phyloP scores from a whole-genome alignment of 2,329 filamentous ascomycete genomes.

The Trichoderma harzianum region DNA sequence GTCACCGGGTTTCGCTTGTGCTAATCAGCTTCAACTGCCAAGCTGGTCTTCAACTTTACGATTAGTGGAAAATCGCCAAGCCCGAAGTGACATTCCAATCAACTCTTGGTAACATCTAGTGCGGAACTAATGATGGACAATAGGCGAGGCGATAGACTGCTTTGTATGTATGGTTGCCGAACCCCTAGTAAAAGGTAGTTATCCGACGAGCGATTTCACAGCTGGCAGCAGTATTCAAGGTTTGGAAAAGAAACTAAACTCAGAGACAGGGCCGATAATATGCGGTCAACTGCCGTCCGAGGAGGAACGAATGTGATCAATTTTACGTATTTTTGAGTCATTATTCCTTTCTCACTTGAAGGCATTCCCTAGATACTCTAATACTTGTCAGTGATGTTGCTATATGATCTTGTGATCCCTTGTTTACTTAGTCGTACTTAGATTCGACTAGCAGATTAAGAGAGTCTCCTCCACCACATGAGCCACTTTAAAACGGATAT shows the following conservation, averaged over 20 bases:
- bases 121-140: neutral
- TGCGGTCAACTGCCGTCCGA: no score
- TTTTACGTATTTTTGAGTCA: neutral
- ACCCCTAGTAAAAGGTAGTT: neutral
- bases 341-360: neutral
- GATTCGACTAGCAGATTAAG: neutral
- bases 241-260: neutral
- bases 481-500: neutral
- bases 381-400: neutral
- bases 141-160: neutral
- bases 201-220: neutral
- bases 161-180: neutral
- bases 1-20: neutral
- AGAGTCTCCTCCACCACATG: neutral
- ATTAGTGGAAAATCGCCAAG: neutral
- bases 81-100: neutral
- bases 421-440: neutral
- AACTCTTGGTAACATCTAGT: neutral
- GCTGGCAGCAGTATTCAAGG: neutral
- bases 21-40: slow-evolving; percentile 2
- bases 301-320: neutral
- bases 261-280: neutral
- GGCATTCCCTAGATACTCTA: neutral
- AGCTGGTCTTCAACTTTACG: neutral
- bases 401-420: neutral